Base-by-base conservation (phyloP, 2,329 filamentous ascomycete species). In the Trichophyton verrucosum region DNA sequence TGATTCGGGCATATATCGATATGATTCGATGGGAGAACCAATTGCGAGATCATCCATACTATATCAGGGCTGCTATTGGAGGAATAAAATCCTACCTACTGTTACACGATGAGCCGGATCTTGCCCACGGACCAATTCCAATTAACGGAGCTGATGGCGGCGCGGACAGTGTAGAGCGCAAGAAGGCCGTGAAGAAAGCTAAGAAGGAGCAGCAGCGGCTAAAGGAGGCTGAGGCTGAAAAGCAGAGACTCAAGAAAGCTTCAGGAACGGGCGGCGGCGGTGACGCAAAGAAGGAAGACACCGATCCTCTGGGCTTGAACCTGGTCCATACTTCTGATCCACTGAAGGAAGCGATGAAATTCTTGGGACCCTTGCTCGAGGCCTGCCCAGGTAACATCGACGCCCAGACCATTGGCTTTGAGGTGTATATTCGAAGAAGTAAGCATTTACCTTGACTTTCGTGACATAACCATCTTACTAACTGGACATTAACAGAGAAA, bases 11-110 rank as follows among this genome's bases (percentile, higher is more conserved):
- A 1, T 99, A 99, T 71, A 80, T 99, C 46, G 91, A 96, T 68
- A 96, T 99, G 90, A 81, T 99, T 55, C 84, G 88, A 67, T 99
- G 94, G 95, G 92, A 97, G 72, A 91, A 99, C 71, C 84, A 86
- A 64, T 76, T 97, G 51, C 86, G 91, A 60, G 88, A 95, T 68
- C 94, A 99, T 72, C 94, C 94, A 1, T 96, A 95, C 77, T 99
- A 89, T 76, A 86, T 87, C 3, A 82, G 90, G 51, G 88, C 89
- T 57, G 92, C 94, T 0, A 78, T 96, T 24, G 85, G 86, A 59
- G 91, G 92, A 4, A 82, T 95, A 63, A 83, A 86, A 63, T 80
- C 95, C 36, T 97, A 96, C 72, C 71, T 95, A 30, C 79, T 84
- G 65, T 80, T 99, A 65, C 80, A 87, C 64, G 92, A 96, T 68